A percentile compares a stretch with the other conserved stretches of the same genome.
Conservation (phyloP, 257 asterid species). For the Nicotiana obtusifolia region DNA sequence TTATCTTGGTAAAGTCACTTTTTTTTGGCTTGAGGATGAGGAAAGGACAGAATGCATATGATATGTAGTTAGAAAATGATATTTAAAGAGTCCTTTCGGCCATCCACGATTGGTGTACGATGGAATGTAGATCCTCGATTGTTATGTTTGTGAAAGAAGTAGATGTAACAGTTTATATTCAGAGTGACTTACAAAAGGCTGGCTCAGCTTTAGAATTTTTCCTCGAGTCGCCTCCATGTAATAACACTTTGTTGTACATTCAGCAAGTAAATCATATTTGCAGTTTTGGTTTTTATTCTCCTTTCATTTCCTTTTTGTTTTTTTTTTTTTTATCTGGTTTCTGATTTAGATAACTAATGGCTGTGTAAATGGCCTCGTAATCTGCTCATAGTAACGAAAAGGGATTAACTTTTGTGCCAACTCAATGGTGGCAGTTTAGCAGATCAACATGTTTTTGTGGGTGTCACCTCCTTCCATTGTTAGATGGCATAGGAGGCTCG, state of each 20-base stretch:
- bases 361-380: not conserved
- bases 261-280: not conserved
- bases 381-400: not conserved
- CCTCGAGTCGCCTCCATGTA: not conserved
- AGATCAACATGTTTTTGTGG: not conserved
- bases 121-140: not conserved
- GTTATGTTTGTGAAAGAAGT: not conserved
- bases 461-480: not conserved
- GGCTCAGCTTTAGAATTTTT: constrained; percentile 1
- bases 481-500: not conserved
- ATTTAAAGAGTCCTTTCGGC: not conserved
- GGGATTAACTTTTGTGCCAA: not conserved
- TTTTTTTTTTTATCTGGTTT: not conserved
- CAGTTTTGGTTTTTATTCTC: not conserved
- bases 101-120: not conserved
- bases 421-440: not conserved
- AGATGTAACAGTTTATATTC: not conserved
- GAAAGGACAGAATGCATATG: not conserved
- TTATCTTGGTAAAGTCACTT: constrained; percentile 67
- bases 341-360: not conserved
- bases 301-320: not conserved
- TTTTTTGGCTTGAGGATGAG: constrained; percentile 86
- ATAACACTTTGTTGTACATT: constrained; percentile 5
- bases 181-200: not conserved
- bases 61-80: not conserved